Evolutionary conservation across 805 yeast species (phyloP).

Genomic region (Saccharomycopsis sp.): DNA sequence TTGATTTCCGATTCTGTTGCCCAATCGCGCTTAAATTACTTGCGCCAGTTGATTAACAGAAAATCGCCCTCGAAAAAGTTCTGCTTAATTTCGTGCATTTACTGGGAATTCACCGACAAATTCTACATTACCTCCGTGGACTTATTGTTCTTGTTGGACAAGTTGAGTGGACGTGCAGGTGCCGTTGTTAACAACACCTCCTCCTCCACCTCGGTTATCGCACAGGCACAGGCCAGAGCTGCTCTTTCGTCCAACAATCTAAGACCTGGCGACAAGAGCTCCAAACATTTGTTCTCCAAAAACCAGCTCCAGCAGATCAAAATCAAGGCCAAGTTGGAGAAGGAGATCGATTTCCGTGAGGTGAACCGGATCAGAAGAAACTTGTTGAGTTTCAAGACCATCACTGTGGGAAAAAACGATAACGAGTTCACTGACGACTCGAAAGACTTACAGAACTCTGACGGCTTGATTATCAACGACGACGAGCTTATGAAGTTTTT

Average conservation of each 20-base stretch:
- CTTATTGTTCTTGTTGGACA: slow-evolving; percentile 45
- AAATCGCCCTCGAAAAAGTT: slow-evolving; percentile 29
- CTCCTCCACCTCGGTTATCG: not conserved
- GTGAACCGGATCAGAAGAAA: slow-evolving; percentile 57
- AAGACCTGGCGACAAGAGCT: not conserved
- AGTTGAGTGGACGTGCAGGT: slow-evolving; percentile 22
- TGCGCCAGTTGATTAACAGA: slow-evolving; percentile 28
- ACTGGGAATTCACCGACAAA: slow-evolving; percentile 40
- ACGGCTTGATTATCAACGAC: slow-evolving; percentile 17
- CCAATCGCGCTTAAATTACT: slow-evolving; percentile 26
- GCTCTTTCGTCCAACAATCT: not conserved
- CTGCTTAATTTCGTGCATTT: slow-evolving; percentile 47
- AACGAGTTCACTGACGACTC: slow-evolving; percentile 3
- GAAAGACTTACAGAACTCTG: not conserved
- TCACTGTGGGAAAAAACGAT: slow-evolving; percentile 42
- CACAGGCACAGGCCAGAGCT: not conserved
- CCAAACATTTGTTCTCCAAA: not conserved
- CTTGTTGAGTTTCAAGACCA: slow-evolving; percentile 50
- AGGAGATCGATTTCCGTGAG: slow-evolving; percentile 44
- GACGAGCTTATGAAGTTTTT: slow-evolving; percentile 22
- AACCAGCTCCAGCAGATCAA: slow-evolving; percentile 4
- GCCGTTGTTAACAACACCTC: slow-evolving; percentile 11
- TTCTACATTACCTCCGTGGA: slow-evolving; percentile 55
- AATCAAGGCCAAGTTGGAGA: slow-evolving; percentile 15
- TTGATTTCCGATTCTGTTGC: not conserved